Evolutionary conservation across 371 early-diverging fungal genomes (phyloP), one percentile per base, ranked within the genome.

Genomic region (Batkoa obscura): DNA sequence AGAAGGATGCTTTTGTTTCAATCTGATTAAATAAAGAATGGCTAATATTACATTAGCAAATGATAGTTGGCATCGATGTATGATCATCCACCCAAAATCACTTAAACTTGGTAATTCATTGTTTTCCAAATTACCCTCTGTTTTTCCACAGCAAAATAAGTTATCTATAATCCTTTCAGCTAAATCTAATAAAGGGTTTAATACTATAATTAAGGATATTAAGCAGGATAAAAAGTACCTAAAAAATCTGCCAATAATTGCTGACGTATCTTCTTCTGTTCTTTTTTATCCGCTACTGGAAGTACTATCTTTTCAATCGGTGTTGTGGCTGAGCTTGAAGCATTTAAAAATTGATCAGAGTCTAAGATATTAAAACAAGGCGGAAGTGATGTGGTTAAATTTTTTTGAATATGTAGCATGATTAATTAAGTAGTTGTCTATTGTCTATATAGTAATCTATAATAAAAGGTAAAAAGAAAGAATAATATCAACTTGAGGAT

Each of bases 11-110:
- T 64, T 62, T 43, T 66, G 62, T 41, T 76, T 76, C 17, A 79
- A 67, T 32, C 80, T 58, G 1, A 67, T 65, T 34, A 81, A 62
- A 45, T 75, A 80, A 36, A 75, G 59, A 30, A 81, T 62, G 38
- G 73, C 76, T 2, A 45, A 38, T 2, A 57, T 30, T 2, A 57
- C 23, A 36, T 57, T 57, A 23, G 43, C 46, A 35, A 45, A 45
- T 43, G 10, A 34, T 12, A 56, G 46, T 35, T 56, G 43, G 23
- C 46, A 45, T 12, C 56, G 4, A 17, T 46, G 56, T 3, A 56
- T 15, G 2, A 56, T 17, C 46, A 43, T 43, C 43, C 47, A 46
- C 2, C 43, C 47, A 15, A 56, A 56, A 37, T 56, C 56, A 2
- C 35, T 33, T 23, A 56, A 31, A 1, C 15, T 15, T 3, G 56